These are phyloP conservation scores for Ustilago curta DNA, from an alignment of 1,284 basidiomycete genomes.

Conservation along the genomic window DNA sequence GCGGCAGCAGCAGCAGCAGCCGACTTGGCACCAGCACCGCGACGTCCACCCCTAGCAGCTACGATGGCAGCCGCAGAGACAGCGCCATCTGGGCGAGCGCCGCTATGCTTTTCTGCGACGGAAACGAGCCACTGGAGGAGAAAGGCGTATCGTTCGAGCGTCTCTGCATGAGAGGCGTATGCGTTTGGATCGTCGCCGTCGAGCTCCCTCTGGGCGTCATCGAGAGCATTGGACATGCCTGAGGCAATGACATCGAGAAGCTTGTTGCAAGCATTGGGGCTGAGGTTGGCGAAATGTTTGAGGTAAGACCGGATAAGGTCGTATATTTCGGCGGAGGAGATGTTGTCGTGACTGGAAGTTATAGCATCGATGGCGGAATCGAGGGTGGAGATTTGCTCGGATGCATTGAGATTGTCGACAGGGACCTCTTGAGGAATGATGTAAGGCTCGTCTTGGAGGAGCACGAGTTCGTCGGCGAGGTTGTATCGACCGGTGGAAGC, in stretches of 20 bases:
- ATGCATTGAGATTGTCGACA: slow-evolving; percentile 48
- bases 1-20: slow-evolving; percentile 25
- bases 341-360: slow-evolving; percentile 48
- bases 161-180: slow-evolving; percentile 52
- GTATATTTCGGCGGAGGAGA: slow-evolving; percentile 47
- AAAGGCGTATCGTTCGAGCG: slow-evolving; percentile 65
- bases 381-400: slow-evolving; percentile 51
- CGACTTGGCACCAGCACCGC: slow-evolving; percentile 38
- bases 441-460: slow-evolving; percentile 61
- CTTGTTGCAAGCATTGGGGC: slow-evolving; percentile 52
- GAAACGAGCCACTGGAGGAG: slow-evolving; percentile 65
- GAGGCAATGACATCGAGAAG: slow-evolving; percentile 61
- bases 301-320: slow-evolving; percentile 61
- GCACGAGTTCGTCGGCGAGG: slow-evolving; percentile 61
- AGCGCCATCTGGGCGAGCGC: slow-evolving; percentile 25
- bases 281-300: slow-evolving; percentile 57
- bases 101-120: slow-evolving; percentile 59
- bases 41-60: slow-evolving; percentile 31
- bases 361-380: slow-evolving; percentile 58
- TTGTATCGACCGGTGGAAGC: slow-evolving; percentile 39
- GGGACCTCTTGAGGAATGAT: slow-evolving; percentile 59
- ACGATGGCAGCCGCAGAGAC: slow-evolving; percentile 32
- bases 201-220: slow-evolving; percentile 52
- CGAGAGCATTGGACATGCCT: slow-evolving; percentile 54
- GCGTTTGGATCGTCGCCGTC: slow-evolving; percentile 52